Evolutionary conservation across 2,329 filamentous ascomycete genomes (phyloP), one percentile per base, ranked within the genome.

Genomic region (Chaetothyriales sp.): DNA sequence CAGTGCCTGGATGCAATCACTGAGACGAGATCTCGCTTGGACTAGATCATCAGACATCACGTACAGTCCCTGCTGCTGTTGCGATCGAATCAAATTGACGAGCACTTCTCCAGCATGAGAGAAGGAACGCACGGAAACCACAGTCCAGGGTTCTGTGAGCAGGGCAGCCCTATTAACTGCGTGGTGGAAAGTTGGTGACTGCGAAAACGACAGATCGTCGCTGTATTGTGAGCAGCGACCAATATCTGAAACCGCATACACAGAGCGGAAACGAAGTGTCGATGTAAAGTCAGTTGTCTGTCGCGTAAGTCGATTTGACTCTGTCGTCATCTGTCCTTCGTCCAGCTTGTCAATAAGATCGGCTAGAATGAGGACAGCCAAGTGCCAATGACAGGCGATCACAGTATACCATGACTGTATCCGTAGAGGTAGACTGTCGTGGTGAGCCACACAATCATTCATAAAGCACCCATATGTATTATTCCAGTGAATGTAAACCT

Each of bases 361-460:
- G 32, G 75, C 73, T 3, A 80, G 63, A 20, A 79, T 65, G 43
- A 80, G 68, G 0, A 70, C 69, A 2, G 71, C 77, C 2, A 79
- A 70, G 55, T 79, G 74, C 72, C 76, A 80, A 55, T 80, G 78
- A 0, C 73, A 74, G 0, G 71, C 66, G 20, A 80, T 69, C 49
- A 76, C 73, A 12, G 78, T 69, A 53, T 78, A 79, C 77, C 77
- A 80, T 43, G 76, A 76, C 57, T 77, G 76, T 3, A 80, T 70
- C 12, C 73, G 73, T 9, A 71, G 59, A 1, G 76, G 74, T 0
- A 80, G 68, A 0, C 62, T 58, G 28, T 73, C 66, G 52, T 77
- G 76, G 52, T 75, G 63, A 2, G 67, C 63, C 10, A 77, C 64
- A 42, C 76, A 71, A 52, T 77, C 74, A 15, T 66, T 61, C 57